Conservation (phyloP, 129 eudicot species). For the Ambrosia artemisiifolia region DNA sequence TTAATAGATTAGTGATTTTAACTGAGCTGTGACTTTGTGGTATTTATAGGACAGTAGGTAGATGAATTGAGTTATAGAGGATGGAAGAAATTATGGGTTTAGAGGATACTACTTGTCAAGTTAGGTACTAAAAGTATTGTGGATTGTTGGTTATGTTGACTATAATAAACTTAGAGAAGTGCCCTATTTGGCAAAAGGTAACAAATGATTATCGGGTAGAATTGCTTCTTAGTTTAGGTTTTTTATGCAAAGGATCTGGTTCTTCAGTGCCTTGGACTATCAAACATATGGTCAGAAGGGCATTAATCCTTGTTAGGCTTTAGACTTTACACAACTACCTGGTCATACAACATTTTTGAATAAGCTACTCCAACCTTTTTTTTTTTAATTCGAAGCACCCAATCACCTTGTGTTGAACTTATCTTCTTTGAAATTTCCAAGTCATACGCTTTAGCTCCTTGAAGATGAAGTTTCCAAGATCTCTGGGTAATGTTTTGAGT, state of each 20-base stretch:
- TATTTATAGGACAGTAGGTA: not conserved
- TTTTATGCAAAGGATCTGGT: not conserved
- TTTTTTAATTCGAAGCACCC: too few species aligned
- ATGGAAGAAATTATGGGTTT: not conserved
- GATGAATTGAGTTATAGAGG: not conserved
- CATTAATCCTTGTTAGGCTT: constrained; percentile 4
- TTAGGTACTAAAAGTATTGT: too few species aligned
- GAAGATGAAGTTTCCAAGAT: too few species aligned
- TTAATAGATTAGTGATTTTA: not conserved
- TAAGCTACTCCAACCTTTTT: too few species aligned
- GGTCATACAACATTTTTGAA: too few species aligned
- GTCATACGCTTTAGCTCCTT: too few species aligned
- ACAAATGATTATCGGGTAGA: not conserved
- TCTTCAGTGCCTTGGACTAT: not conserved
- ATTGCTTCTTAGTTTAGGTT: not conserved
- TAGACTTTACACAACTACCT: not conserved
- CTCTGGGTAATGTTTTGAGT: too few species aligned
- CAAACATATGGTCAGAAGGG: not conserved
- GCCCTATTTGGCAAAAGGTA: not conserved
- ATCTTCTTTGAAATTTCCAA: too few species aligned
- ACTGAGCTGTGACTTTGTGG: not conserved
- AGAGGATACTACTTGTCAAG: too few species aligned
- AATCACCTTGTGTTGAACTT: too few species aligned
- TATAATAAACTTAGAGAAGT: not conserved
- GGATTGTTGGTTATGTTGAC: too few species aligned